Percentiles rank a stretch among this genome's conserved stretches.
phyloP scores from a whole-genome alignment of 371 early-diverging fungal species.

The Lichtheimia corymbifera region DNA sequence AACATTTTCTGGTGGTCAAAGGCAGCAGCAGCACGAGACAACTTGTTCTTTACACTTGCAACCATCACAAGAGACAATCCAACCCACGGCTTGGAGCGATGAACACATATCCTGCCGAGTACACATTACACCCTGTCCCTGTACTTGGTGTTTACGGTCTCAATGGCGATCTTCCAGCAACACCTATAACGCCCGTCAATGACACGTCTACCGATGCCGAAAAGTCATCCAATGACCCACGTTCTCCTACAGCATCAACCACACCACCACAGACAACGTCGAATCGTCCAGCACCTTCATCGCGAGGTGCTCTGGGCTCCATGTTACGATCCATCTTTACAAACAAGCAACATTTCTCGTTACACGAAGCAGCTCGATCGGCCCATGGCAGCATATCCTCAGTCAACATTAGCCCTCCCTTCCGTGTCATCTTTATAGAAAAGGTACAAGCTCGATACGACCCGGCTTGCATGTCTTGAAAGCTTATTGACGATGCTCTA shows the following conservation, averaged over 20 bases:
- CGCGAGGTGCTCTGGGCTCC: slow-evolving; percentile 18
- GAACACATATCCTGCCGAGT: slow-evolving; percentile 73
- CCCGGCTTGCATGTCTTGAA: background rate
- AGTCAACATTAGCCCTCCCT: slow-evolving; percentile 21
- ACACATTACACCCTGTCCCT: slow-evolving; percentile 73
- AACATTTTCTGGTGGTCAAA: too few relatives aligned
- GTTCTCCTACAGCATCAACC: slow-evolving; percentile 17
- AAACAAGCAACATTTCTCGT: slow-evolving; percentile 27
- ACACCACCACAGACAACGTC: slow-evolving; percentile 7
- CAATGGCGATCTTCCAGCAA: background rate
- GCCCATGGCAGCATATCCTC: slow-evolving; percentile 14
- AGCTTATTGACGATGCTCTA: background rate
- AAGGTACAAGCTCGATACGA: slow-evolving; percentile 23
- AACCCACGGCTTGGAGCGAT: slow-evolving; percentile 23
- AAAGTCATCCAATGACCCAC: slow-evolving; percentile 26
- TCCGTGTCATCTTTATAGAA: slow-evolving; percentile 38
- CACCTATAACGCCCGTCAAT: background rate
- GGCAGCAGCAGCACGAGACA: too few relatives aligned
- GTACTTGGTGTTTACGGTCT: slow-evolving; percentile 69
- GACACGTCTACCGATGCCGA: slow-evolving; percentile 15
- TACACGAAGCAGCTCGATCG: slow-evolving; percentile 40
- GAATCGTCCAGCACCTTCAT: slow-evolving; percentile 11
- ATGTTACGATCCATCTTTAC: slow-evolving; percentile 26
- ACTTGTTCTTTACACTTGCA: too few relatives aligned
- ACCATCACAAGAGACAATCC: too few relatives aligned